A percentile compares a stretch with the other conserved stretches of the same genome.
phyloP scores from a whole-genome alignment of 169 alveolate species.

The Plasmodium coatneyi region DNA sequence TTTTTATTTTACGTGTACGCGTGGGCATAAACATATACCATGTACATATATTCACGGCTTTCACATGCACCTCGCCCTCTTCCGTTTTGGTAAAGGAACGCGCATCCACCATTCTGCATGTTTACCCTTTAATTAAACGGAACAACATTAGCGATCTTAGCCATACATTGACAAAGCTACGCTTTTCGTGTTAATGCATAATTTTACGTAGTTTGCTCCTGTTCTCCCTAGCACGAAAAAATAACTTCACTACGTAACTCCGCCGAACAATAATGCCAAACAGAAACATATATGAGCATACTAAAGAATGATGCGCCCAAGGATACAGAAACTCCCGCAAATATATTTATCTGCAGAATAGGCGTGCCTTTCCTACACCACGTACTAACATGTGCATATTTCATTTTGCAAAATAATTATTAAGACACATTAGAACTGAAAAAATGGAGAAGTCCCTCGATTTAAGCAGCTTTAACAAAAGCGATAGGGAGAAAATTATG shows the following conservation, averaged over 20 bases:
- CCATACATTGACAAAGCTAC: background rate
- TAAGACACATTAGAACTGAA: background rate
- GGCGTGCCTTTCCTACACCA: background rate
- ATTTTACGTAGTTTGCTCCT: background rate
- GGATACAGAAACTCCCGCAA: background rate
- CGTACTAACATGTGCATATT: background rate
- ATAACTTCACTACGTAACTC: background rate
- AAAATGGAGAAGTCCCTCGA: slow-evolving; percentile 75
- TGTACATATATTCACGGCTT: background rate
- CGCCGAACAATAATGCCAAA: background rate
- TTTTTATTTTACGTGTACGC: background rate
- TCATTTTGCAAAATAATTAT: background rate
- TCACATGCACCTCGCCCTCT: background rate
- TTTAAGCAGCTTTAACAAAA: slow-evolving; percentile 70
- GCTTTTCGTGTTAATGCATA: background rate
- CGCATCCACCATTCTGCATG: background rate
- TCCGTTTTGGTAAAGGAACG: background rate
- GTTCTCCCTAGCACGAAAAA: background rate
- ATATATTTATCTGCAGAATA: slow-evolving; percentile 5
- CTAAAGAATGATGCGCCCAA: background rate
- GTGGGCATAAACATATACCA: background rate
- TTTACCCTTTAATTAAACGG: background rate
- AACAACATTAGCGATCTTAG: background rate
- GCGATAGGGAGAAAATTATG: slow-evolving; percentile 80
- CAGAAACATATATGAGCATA: background rate